phyloP scores from a whole-genome alignment of 768 basidiomycete species.

The Suillus decipiens region DNA sequence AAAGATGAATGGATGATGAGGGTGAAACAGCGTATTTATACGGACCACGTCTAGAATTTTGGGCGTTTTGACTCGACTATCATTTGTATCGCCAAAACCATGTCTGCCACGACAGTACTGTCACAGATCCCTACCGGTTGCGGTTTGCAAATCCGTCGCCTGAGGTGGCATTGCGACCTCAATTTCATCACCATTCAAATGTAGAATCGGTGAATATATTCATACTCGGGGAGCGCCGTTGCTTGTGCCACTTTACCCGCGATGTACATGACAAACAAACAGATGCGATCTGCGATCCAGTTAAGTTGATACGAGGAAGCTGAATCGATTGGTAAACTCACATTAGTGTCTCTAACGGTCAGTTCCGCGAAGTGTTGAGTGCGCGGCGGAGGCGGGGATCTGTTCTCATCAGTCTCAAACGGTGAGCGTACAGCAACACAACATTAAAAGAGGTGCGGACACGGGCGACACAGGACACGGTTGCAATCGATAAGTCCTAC shows the following conservation, averaged over 20 bases:
- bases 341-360: not conserved
- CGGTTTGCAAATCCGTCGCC: not conserved
- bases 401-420: not conserved
- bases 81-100: not conserved
- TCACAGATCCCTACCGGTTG: not conserved
- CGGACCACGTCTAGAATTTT: not conserved
- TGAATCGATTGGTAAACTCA: not conserved
- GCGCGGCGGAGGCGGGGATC: not conserved
- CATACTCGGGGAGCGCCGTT: not conserved
- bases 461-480: not conserved
- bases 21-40: constrained; percentile 27
- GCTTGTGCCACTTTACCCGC: not conserved
- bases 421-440: not conserved
- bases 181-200: not conserved
- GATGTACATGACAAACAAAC: constrained; percentile 61
- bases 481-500: not conserved
- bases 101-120: constrained; percentile 5
- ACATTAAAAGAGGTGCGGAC: not conserved
- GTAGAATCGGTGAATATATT: not conserved
- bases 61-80: not conserved
- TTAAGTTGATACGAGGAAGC: constrained; percentile 34
- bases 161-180: constrained; percentile 1
- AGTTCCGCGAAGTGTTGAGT: not conserved
- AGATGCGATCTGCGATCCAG: constrained; percentile 67
- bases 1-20: not conserved